phyloP scores from a whole-genome alignment of 2,329 filamentous ascomycete species.

The Albophoma yamanashiensis region DNA sequence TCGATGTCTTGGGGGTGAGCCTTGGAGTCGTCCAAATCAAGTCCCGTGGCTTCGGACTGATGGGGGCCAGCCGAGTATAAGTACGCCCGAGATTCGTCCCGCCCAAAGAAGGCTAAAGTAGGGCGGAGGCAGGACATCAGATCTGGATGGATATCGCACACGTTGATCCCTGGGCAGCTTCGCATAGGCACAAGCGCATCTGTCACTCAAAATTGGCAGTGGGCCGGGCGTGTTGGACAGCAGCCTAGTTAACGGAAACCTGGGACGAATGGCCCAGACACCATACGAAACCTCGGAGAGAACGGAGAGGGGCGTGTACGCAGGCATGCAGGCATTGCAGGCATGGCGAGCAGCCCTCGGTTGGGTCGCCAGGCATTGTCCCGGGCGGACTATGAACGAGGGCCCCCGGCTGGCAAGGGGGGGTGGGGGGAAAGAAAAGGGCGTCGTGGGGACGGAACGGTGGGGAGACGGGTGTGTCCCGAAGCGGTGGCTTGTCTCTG shows the following conservation, averaged over 20 bases:
- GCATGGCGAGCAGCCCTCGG: neutral
- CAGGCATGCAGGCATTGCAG: neutral
- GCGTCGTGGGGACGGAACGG: neutral
- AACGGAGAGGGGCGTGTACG: constrained; percentile 3
- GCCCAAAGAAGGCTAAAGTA: constrained; percentile 2
- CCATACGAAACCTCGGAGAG: constrained; percentile 2
- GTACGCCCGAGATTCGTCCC: constrained; percentile 4
- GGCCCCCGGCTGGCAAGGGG: neutral
- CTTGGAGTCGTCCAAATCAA: constrained; percentile 2
- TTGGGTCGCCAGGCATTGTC: neutral
- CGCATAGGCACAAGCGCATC: constrained; percentile 3
- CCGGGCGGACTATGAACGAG: neutral
- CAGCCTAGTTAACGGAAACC: neutral
- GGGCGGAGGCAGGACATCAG: constrained; percentile 7
- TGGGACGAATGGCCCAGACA: constrained; percentile 7
- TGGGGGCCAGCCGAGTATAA: constrained; percentile 9
- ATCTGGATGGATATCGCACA: constrained; percentile 9
- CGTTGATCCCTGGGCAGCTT: constrained; percentile 2
- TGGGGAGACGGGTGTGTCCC: neutral
- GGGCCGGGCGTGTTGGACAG: constrained; percentile 5
- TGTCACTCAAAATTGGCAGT: constrained; percentile 10
- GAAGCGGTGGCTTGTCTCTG: constrained; percentile 1
- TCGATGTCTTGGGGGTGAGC: neutral
- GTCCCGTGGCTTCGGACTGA: neutral
- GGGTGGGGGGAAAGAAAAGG: neutral